Evolutionary conservation across 306 rosid species (phyloP).

Genomic region (Amphicarpaea edgeworthii): DNA sequence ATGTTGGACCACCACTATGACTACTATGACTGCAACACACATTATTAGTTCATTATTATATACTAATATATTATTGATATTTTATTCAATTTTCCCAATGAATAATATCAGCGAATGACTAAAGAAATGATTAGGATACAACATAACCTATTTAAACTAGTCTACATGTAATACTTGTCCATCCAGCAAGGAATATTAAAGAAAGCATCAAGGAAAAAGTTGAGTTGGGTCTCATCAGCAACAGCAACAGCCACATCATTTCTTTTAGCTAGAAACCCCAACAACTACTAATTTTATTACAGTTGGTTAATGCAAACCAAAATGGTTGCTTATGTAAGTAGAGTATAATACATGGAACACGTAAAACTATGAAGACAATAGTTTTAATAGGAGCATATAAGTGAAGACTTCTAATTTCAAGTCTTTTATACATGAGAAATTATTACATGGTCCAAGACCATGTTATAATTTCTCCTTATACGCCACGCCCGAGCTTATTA

Average conservation of each 20-base stretch:
- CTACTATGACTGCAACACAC: slow-evolving; percentile 25
- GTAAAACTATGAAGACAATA: background rate
- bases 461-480: slow-evolving; percentile 12
- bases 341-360: background rate
- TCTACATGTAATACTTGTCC: slow-evolving; percentile 33
- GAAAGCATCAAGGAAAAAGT: slow-evolving; percentile 41
- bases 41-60: background rate
- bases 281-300: slow-evolving; percentile 34
- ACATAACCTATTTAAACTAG: background rate
- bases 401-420: slow-evolving; percentile 21
- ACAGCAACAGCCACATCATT: slow-evolving; percentile 20
- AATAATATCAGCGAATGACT: background rate
- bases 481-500: slow-evolving; percentile 52
- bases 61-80: background rate
- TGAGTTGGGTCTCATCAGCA: slow-evolving; percentile 17
- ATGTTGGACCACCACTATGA: slow-evolving; percentile 44
- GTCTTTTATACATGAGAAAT: slow-evolving; percentile 3
- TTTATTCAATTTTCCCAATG: background rate
- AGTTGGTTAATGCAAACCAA: slow-evolving; percentile 37
- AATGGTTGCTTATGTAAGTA: background rate
- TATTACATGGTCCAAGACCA: background rate
- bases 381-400: slow-evolving; percentile 4
- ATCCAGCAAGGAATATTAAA: slow-evolving; percentile 45
- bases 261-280: background rate
- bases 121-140: slow-evolving; percentile 10